Base-by-base conservation (phyloP, 2,329 filamentous ascomycete genomes). In the Myriosclerotinia curreyana region DNA sequence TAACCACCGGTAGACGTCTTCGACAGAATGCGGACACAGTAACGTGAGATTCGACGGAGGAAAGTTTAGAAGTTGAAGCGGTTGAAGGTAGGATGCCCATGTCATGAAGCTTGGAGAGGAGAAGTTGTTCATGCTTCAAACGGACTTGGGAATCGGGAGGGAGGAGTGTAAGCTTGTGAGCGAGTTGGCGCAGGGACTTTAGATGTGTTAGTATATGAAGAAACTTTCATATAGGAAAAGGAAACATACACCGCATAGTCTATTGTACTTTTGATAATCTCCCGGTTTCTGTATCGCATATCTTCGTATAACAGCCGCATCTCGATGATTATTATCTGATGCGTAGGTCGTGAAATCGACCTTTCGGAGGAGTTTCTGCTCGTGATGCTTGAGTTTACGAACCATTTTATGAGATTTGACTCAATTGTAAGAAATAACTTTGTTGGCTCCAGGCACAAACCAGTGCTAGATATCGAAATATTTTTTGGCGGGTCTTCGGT, bases 261-360 rank as follows among this genome's bases (percentile, higher is more conserved):
- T 71, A 70, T 84, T 85, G 76, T 86, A 86, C 72, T 83, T 84
- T 67, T 81, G 85, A 79, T 97, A 96, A 77, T 96, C 93, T 73
- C 91, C 85, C 11, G 91, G 88, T 76, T 96, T 92, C 75, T 94
- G 90, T 74, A 98, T 92, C 79, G 90, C 90, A 78, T 99, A 99
- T 67, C 93, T 88, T 64, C 92, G 86, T 67, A 90, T 84, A 66
- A 98, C 86, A 53, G 82, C 79, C 63, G 91, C 86, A 78, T 94
- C 91, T 76, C 94, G 89, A 80, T 99, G 95, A 72, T 86, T 83
- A 74, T 89, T 85, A 79, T 98, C 93, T 74, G 87, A 87, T 78
- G 95, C 95, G 83, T 94, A 96, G 74, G 89, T 95, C 76, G 93
- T 88, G 79, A 99, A 96, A 80, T 99, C 93, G 78, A 95, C 92